Conservation (phyloP, 2,329 filamentous ascomycete genomes). For the Phialophora verrucosa region DNA sequence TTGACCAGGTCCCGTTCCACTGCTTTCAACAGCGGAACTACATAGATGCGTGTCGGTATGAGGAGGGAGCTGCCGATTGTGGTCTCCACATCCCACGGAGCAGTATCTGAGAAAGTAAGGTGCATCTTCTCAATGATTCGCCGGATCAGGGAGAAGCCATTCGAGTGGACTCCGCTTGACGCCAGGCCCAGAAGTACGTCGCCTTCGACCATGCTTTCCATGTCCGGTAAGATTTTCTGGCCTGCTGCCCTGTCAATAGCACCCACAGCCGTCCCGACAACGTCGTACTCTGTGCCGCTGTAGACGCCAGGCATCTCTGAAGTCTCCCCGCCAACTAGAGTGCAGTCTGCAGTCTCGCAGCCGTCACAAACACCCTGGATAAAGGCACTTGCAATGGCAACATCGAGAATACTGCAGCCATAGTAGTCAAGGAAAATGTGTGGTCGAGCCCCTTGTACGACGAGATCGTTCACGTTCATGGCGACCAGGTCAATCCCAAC, state of each 20-base stretch:
- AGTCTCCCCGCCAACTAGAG: conserved; percentile 94
- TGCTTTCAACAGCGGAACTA: conserved; percentile 75
- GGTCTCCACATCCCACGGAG: conserved; percentile 71
- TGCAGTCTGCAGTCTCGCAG: conserved; percentile 82
- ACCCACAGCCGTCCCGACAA: conserved; percentile 86
- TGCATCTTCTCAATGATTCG: conserved; percentile 78
- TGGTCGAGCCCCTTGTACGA: conserved; percentile 93
- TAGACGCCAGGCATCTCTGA: conserved; percentile 99
- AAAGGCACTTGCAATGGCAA: conserved; percentile 79
- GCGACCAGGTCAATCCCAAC: conserved; percentile 96
- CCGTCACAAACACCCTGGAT: conserved; percentile 88
- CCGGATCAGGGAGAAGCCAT: conserved; percentile 95
- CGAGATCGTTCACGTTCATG: conserved; percentile 98
- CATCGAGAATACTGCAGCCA: conserved; percentile 85
- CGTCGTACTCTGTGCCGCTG: conserved; percentile 85
- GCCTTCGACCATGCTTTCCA: conserved; percentile 75
- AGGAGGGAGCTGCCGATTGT: conserved; percentile 76
- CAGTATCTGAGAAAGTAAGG: conserved; percentile 71
- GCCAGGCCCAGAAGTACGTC: conserved; percentile 85
- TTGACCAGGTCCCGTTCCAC: conserved; percentile 71
- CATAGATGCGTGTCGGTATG: conserved; percentile 92
- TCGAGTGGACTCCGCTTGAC: conserved; percentile 90
- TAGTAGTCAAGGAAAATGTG: conserved; percentile 98
- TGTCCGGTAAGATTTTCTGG: conserved; percentile 73
- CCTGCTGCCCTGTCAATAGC: conserved; percentile 67